Base-by-base conservation (phyloP, 768 basidiomycete genomes). In the Lentinula sp. region DNA sequence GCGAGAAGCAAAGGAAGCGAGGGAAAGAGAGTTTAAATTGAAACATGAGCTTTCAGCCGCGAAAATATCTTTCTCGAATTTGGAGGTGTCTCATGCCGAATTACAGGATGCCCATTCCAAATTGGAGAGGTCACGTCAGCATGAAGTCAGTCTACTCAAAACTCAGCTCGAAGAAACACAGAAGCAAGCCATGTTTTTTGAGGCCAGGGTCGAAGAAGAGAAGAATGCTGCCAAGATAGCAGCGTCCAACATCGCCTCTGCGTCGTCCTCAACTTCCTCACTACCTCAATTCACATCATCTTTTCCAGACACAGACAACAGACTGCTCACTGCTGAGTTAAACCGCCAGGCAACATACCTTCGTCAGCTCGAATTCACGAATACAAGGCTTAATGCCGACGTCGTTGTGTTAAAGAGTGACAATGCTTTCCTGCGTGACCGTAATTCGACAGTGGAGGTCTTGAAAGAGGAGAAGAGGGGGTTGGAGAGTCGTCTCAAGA, bases 391-490 rank as follows among this genome's bases (percentile, higher is more conserved):
- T 9, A 46, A 52, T 23, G 59, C 59, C 2, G 59, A 60, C 32
- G 16, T 60, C 23, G 32, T 52, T 23, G 50, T 60, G 2, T 23
- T 60, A 8, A 50, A 52, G 20, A 49, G 37, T 6, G 49, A 60
- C n/a, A 50, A 51, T 28, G 32, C 35, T 4, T 6, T 39, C n/a
- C 50, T 60, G 5, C 45, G 50, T 18, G 59, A 60, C 39, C 45
- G 59, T 35, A 59, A 59, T 39, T 13, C 45, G 20, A n/a, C 18
- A 16, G 57, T 59, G 9, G 57, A 59, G 42, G 57, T 60, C 6
- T 50, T 60, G 41, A 37, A 37, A 18, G 59, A 60, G 59, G 59
- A 60, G 16, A 60, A 60, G n/a, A 35, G 48, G 36, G 50, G 59
- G 10, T 28, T 60, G n/a, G 59, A 52, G 39, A 43, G 39, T 28